phyloP scores from a whole-genome alignment of 2,329 filamentous ascomycete genomes.

The Exophiala alcalophila region DNA sequence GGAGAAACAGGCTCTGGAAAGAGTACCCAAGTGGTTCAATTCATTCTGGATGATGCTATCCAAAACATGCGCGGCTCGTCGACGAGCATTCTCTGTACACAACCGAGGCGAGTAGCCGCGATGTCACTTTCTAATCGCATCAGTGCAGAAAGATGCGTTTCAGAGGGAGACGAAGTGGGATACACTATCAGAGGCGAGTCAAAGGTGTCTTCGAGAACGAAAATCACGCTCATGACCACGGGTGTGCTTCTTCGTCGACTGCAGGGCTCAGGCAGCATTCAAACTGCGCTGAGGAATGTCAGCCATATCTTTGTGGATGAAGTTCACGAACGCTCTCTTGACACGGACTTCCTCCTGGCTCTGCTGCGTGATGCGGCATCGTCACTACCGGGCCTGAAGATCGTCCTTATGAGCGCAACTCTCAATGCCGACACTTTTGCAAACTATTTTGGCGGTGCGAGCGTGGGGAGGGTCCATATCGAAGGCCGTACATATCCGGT shows the following conservation, averaged over 20 bases:
- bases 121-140: slow-evolving; percentile 92
- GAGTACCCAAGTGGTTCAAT: slow-evolving; percentile 94
- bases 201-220: slow-evolving; percentile 70
- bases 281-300: slow-evolving; percentile 78
- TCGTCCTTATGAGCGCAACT: slow-evolving; percentile 95
- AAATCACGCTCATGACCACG: slow-evolving; percentile 93
- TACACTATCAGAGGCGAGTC: slow-evolving; percentile 91
- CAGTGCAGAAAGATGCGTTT: slow-evolving; percentile 80
- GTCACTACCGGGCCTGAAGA: slow-evolving; percentile 72
- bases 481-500: slow-evolving; percentile 86
- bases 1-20: slow-evolving; percentile 97
- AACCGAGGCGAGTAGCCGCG: slow-evolving; percentile 90
- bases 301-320: slow-evolving; percentile 96
- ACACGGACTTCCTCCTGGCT: slow-evolving; percentile 90
- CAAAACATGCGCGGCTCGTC: slow-evolving; percentile 67
- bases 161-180: slow-evolving; percentile 82
- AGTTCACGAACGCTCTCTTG: slow-evolving; percentile 90
- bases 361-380: slow-evolving; percentile 79
- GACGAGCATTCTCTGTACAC: slow-evolving; percentile 91
- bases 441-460: slow-evolving; percentile 72
- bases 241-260: slow-evolving; percentile 85
- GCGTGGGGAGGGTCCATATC: slow-evolving; percentile 81
- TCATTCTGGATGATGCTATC: slow-evolving; percentile 89
- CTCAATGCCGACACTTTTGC: slow-evolving; percentile 84
- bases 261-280: slow-evolving; percentile 54